These are phyloP conservation scores for Senna siamea DNA, from an alignment of 306 rosid genomes.

Conservation along the genomic window DNA sequence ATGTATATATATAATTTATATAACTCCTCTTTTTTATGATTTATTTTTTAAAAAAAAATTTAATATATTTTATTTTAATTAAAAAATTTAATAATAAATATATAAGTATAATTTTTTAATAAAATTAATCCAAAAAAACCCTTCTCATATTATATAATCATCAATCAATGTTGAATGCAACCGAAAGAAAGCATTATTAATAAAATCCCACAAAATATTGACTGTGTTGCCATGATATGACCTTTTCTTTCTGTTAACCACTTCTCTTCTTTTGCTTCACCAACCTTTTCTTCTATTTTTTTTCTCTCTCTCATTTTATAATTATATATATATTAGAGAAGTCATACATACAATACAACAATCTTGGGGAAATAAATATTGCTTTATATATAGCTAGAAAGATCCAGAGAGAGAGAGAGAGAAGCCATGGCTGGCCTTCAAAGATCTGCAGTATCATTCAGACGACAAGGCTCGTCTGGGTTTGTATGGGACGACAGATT, in stretches of 20 bases:
- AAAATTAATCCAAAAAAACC: too few species aligned
- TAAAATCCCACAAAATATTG: constrained; percentile 14
- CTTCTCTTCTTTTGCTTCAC: constrained; percentile 12
- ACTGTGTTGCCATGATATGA: constrained; percentile 29
- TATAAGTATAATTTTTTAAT: too few species aligned
- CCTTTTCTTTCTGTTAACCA: constrained; percentile 25
- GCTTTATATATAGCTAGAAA: background rate
- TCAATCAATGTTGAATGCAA: too few species aligned
- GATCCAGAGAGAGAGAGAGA: constrained; percentile 29
- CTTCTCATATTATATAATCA: background rate
- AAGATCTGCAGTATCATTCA: constrained; percentile 79
- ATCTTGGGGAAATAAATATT: background rate
- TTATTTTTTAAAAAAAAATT: too few species aligned
- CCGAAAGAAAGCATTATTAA: background rate
- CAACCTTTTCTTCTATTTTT: constrained; percentile 1
- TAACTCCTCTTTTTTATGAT: too few species aligned
- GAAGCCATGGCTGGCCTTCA: constrained; percentile 75
- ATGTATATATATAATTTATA: too few species aligned
- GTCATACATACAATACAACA: background rate
- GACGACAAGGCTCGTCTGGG: constrained; percentile 91
- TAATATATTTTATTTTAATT: too few species aligned
- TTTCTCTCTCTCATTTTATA: background rate
- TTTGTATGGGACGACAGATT: constrained; percentile 71
- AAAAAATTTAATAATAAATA: too few species aligned
- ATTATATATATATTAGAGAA: constrained; percentile 6